phyloP scores from a whole-genome alignment of 192 early-diverging fungal species.

The Pecoramyces ruminantium region DNA sequence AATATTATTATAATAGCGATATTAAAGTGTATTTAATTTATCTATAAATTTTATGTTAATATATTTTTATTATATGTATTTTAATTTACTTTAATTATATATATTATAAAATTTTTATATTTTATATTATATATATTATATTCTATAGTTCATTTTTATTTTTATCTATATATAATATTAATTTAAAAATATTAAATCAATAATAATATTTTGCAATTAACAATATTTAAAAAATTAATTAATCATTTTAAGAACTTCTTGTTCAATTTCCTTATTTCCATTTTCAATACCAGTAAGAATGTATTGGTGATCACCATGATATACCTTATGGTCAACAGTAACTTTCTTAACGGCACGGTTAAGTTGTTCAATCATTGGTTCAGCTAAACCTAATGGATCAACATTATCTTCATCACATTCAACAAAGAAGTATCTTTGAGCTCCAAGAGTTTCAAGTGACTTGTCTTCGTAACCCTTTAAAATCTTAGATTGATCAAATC shows the following conservation, averaged over 20 bases:
- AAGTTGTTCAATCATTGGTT: background rate
- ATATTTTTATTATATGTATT: too few species aligned
- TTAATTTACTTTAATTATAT: too few species aligned
- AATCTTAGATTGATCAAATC: background rate
- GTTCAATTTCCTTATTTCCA: background rate
- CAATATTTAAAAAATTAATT: too few species aligned
- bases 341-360: background rate
- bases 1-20: too few species aligned
- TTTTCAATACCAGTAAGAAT: background rate
- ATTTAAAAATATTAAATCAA: too few species aligned
- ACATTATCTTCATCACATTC: background rate
- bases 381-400: background rate
- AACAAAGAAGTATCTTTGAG: background rate
- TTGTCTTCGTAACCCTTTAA: background rate
- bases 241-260: background rate
- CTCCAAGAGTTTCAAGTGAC: background rate
- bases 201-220: too few species aligned
- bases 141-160: too few species aligned
- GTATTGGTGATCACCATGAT: background rate
- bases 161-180: too few species aligned
- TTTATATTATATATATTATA: too few species aligned
- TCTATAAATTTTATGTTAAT: too few species aligned
- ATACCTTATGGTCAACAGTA: background rate
- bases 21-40: too few species aligned
- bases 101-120: too few species aligned